Base-by-base conservation (phyloP, 108 stramenopile species). In the Skeletonema costatum region DNA sequence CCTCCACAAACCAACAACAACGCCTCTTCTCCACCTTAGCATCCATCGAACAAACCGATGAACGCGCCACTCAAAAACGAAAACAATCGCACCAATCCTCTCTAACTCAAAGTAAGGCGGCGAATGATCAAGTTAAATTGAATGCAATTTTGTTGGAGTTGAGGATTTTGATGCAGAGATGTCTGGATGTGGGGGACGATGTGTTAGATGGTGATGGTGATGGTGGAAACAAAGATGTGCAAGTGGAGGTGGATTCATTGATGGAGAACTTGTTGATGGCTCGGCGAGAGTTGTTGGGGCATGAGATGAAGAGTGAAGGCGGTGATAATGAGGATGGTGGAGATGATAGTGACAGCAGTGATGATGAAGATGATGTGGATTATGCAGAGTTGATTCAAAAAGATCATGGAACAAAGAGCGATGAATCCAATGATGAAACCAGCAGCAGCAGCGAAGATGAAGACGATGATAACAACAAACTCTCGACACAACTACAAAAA, bases 131-230 rank as follows among this genome's bases (percentile, higher is more conserved):
- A 59, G 80, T 75, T 5, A 84, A 88, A 58, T 68, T 94, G 4
- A 79, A 89, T 63, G 53, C 69, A 1, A 82, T 86, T 48, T 68
- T 92, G 61, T 19, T 95, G 42, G 91, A 95, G 67, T 77, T 83
- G 60, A 82, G 91, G 2, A 95, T 95, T 68, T 81, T 92, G 44
- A 60, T 88, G 36, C 94, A 95, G 31, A 83, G 94, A 14, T 76
- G 84, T 46, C 35, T 89, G 17, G 66, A 60, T 61, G 61, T 41
- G 16, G 63, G 21, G 14, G 70, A 78, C 4, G 77, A 36, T 2
- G 11, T 61, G 5, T 39, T 64, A 31, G 41, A 51, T 32, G 36
- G 48, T 21, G 64, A 63, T 21, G 66, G 13, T 17, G 77, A 64
- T 38, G 44, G 44, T 29, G 59, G 13, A 14, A 30, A 0, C 1